phyloP scores from a whole-genome alignment of 495 filamentous ascomycete genomes.

The Pyrenopolyporus hunteri region DNA sequence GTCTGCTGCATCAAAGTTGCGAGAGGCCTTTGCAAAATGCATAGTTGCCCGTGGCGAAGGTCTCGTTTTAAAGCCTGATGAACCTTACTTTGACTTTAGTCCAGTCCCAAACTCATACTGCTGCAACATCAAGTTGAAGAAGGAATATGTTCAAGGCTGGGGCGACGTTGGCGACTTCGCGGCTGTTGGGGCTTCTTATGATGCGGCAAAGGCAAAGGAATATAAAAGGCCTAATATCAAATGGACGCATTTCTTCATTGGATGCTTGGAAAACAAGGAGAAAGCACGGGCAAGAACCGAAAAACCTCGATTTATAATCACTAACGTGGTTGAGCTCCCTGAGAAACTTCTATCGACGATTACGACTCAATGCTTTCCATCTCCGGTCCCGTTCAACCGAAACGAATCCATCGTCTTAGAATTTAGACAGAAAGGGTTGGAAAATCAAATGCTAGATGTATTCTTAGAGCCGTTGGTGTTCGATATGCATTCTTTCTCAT shows the following conservation, averaged over 20 bases:
- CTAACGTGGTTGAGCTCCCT: conserved; percentile 58
- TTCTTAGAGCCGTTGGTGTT: conserved; percentile 52
- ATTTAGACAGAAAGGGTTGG: conserved; percentile 20
- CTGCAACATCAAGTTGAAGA: conserved; percentile 84
- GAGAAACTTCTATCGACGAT: conserved; percentile 44
- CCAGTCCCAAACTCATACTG: conserved; percentile 44
- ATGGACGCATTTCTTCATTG: conserved; percentile 83
- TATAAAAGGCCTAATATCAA: conserved; percentile 55
- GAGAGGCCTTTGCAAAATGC: conserved; percentile 66
- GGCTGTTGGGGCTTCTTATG: conserved; percentile 73
- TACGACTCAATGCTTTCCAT: conserved; percentile 44
- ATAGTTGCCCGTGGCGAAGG: conserved; percentile 74
- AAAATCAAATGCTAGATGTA: conserved; percentile 43
- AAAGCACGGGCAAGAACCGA: conserved; percentile 58
- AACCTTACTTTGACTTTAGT: conserved; percentile 72
- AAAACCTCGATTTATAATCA: conserved; percentile 66
- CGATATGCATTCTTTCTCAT: conserved; percentile 56
- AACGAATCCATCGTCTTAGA: conserved; percentile 46
- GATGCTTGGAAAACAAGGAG: conserved; percentile 75
- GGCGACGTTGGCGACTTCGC: conserved; percentile 85
- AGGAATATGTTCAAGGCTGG: conserved; percentile 81
- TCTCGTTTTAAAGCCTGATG: conserved; percentile 79
- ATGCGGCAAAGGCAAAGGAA: conserved; percentile 60
- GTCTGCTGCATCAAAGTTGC: conserved; percentile 56
- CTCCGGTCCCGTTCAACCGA: conserved; percentile 36